A percentile compares a stretch with the other conserved stretches of the same genome.
phyloP scores from a whole-genome alignment of 176 grass and related monocot genomes.

The Elymus sibiricus region DNA sequence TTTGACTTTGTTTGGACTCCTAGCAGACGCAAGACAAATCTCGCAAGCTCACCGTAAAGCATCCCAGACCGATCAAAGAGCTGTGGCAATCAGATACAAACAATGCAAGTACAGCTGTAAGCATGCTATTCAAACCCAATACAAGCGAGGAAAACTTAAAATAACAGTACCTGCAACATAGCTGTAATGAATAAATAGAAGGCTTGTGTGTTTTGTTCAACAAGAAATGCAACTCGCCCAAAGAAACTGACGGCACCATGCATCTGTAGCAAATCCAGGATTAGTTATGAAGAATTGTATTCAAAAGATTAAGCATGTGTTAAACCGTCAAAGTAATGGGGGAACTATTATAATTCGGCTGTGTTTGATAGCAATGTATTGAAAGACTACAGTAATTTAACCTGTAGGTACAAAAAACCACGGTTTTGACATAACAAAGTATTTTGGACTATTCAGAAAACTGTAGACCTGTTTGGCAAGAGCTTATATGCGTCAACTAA shows the following conservation, averaged over 20 bases:
- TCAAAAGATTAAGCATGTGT: not conserved
- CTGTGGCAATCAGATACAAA: slow-evolving; percentile 31
- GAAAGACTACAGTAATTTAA: too few species aligned
- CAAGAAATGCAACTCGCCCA: slow-evolving; percentile 68
- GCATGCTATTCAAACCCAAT: not conserved
- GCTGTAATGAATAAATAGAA: slow-evolving; percentile 84
- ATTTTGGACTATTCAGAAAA: too few species aligned
- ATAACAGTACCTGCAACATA: slow-evolving; percentile 62
- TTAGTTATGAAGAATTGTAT: not conserved
- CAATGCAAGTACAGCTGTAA: not conserved
- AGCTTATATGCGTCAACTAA: too few species aligned
- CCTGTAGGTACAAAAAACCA: too few species aligned
- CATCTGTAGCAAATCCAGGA: slow-evolving; percentile 56
- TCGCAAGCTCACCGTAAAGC: slow-evolving; percentile 82
- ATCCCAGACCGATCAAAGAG: slow-evolving; percentile 84
- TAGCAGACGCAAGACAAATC: slow-evolving; percentile 65
- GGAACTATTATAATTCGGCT: not conserved
- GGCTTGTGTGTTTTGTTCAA: slow-evolving; percentile 92
- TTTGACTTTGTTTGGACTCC: slow-evolving; percentile 60
- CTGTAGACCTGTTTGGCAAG: too few species aligned
- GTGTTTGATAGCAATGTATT: too few species aligned
- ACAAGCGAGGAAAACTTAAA: not conserved
- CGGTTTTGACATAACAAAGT: too few species aligned
- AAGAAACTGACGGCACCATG: slow-evolving; percentile 88
- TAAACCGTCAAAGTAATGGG: not conserved